Evolutionary conservation across 2,329 filamentous ascomycete species (phyloP), one percentile per base, ranked within the genome.

Genomic region (Stemphylium beticola): DNA sequence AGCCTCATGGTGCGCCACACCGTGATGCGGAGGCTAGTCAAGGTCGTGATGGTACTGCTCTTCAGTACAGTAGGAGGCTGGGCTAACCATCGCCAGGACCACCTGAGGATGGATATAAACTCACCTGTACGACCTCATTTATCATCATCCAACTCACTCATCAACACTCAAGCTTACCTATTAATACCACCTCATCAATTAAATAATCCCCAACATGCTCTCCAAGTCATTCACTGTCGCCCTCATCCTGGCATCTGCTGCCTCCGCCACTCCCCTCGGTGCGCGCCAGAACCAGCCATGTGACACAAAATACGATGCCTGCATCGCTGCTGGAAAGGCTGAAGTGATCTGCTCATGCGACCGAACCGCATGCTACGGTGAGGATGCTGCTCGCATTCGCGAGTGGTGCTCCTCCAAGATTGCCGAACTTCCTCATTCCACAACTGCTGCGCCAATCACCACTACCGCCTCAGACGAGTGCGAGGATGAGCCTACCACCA

Each of bases 381-480:
- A 61, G 24, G 58, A 61, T 29, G 53, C 51, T 10, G 55, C 48
- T 2, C 52, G 58, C 10, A 44, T 40, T 20, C 51, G 58, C 18
- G 44, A 50, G n/a, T 61, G 18, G 36, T 61, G 58, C 49, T 45
- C 58, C 26, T 50, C 55, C 5, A 52, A 56, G 4, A 61, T 55
- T 8, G 51, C 58, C 4, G 42, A 32, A 20, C 53, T 61, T 34
- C 26, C 22, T 24, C 22, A 24, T 7, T 24, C 22, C 4, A 24
- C 22, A 4, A 24, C 22, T 24, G 22, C 22, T 24, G 22, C 22
- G 22, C 22, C 22, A 24, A 7, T 7, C 22, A 24, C 22, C 22
- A 24, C 22, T 2, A 24, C 22, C 22, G 22, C 6, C 22, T 2
- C 22, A 7, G 22, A 24, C 22, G 22, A 24, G 22, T 24, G 22